These are phyloP conservation scores for Grosmannia huntii DNA, from an alignment of 2,329 filamentous ascomycete genomes.

Conservation along the genomic window DNA sequence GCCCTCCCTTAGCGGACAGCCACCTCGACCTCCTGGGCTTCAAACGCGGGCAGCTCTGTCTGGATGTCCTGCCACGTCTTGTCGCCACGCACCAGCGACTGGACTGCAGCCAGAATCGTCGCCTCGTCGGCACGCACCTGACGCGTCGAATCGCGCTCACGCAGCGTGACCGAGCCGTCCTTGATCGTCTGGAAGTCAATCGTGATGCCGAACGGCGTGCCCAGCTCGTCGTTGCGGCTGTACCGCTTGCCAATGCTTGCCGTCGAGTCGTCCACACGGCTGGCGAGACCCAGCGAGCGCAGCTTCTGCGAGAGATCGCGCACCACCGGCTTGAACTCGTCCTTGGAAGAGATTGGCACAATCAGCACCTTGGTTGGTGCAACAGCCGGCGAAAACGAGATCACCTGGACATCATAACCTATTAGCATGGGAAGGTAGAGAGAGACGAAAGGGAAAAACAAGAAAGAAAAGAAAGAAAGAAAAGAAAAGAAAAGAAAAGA, in stretches of 20 bases:
- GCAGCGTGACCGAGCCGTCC: conserved; percentile 73
- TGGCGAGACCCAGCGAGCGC: conserved; percentile 64
- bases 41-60: conserved; percentile 70
- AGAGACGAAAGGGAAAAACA: too few relatives aligned
- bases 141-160: conserved; percentile 81
- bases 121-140: conserved; percentile 79
- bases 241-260: conserved; percentile 93
- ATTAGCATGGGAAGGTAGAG: not conserved
- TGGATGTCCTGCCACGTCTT: conserved; percentile 58
- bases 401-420: conserved; percentile 43
- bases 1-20: not conserved
- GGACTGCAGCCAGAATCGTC: conserved; percentile 66
- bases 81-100: conserved; percentile 29
- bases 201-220: conserved; percentile 86
- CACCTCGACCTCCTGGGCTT: conserved; percentile 50
- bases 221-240: conserved; percentile 87
- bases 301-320: conserved; percentile 62
- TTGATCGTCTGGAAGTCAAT: conserved; percentile 92
- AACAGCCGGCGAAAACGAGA: conserved; percentile 47
- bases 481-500: not conserved
- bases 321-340: conserved; percentile 67
- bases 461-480: too few relatives aligned
- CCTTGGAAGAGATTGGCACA: conserved; percentile 72
- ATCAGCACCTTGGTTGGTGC: conserved; percentile 95
- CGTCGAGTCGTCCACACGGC: conserved; percentile 77